Evolutionary conservation across 2,329 filamentous ascomycete species (phyloP).

Genomic region (Celoporthe dispersa): DNA sequence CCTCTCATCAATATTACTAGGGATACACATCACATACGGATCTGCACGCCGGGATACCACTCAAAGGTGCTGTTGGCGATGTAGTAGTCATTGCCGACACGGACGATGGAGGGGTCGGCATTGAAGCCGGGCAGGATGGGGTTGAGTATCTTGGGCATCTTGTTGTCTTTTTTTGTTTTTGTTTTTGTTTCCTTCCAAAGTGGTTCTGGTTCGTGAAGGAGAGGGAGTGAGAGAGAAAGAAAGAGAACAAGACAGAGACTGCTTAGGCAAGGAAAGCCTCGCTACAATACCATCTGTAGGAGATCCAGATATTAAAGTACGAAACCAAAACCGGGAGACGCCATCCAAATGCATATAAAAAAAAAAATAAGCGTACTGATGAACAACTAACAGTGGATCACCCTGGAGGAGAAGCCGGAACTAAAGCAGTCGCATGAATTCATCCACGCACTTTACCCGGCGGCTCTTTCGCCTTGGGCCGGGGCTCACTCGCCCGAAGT

Average conservation of each 20-base stretch:
- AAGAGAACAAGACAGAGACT: neutral
- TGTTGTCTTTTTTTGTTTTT: conserved; percentile 20
- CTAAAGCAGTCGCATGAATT: conserved; percentile 18
- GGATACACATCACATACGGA: too few species aligned
- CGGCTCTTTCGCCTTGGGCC: conserved; percentile 6
- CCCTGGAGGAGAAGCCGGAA: conserved; percentile 15
- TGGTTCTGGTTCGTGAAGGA: neutral
- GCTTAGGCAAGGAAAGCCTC: neutral
- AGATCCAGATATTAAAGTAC: neutral
- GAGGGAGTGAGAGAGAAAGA: neutral
- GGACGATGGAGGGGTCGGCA: conserved; percentile 57
- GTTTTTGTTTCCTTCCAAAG: too few species aligned
- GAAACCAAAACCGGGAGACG: neutral
- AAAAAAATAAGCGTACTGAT: too few species aligned
- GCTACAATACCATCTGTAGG: neutral
- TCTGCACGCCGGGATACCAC: conserved; percentile 60
- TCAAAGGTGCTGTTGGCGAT: conserved; percentile 61
- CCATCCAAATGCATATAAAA: neutral
- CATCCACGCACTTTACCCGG: conserved; percentile 24
- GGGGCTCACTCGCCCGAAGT: neutral
- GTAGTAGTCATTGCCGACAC: conserved; percentile 58
- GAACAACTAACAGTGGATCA: neutral
- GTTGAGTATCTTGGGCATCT: conserved; percentile 55
- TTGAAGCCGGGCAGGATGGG: conserved; percentile 63
- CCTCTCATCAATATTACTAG: too few species aligned